phyloP scores from a whole-genome alignment of 129 eudicot genomes.

The Flaveria bidentis region DNA sequence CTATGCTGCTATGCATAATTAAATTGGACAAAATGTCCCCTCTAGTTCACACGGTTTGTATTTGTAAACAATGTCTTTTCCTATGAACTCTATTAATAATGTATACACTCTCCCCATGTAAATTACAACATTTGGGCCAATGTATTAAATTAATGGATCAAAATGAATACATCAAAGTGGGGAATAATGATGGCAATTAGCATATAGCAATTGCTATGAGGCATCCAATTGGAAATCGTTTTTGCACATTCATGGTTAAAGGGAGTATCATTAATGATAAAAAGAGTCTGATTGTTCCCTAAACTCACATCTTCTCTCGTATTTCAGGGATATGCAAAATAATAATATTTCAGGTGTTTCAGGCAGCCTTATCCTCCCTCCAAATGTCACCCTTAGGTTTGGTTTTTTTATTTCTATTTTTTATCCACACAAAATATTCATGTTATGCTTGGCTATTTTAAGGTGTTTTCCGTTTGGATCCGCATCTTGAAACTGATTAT shows the following conservation, averaged over 20 bases:
- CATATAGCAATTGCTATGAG: conserved; percentile 1
- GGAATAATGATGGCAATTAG: background rate
- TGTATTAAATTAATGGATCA: conserved; percentile 2
- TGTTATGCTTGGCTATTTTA: conserved; percentile 14
- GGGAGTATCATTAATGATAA: conserved; percentile 4
- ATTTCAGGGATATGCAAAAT: conserved; percentile 72
- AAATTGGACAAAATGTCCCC: background rate
- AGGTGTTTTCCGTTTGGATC: background rate
- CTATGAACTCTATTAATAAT: background rate
- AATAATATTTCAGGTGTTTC: conserved; percentile 62
- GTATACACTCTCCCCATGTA: background rate
- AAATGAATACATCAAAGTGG: background rate
- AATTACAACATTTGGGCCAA: conserved; percentile 5
- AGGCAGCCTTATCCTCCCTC: conserved; percentile 54
- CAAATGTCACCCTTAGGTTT: conserved; percentile 75
- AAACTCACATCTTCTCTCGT: conserved; percentile 20
- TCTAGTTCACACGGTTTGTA: background rate
- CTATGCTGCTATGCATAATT: background rate
- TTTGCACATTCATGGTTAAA: background rate
- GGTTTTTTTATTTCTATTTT: conserved; percentile 11
- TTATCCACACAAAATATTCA: conserved; percentile 1
- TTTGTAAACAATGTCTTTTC: background rate
- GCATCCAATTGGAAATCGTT: background rate
- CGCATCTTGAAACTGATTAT: background rate
- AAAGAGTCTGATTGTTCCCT: conserved; percentile 19